Conservation (phyloP, 1,284 basidiomycete genomes). For the Trametes versicolor region DNA sequence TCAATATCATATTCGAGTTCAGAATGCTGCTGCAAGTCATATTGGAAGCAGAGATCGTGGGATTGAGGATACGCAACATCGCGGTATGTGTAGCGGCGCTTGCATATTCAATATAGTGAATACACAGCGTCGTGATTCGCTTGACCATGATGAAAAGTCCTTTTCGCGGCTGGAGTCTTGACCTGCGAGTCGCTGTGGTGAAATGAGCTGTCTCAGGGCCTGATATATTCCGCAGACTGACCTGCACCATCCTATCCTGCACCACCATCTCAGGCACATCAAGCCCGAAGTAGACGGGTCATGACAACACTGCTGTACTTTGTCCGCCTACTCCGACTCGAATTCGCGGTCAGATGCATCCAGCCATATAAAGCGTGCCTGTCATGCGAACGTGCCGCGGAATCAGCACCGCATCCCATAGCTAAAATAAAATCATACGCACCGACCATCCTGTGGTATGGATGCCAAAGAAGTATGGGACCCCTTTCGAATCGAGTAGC, state of each 20-base stretch:
- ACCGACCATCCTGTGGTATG: slow-evolving; percentile 24
- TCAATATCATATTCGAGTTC: neutral
- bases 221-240: too few relatives aligned
- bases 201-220: too few relatives aligned
- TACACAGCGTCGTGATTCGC: too few relatives aligned
- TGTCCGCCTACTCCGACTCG: slow-evolving; percentile 1
- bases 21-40: neutral
- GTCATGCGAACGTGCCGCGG: neutral
- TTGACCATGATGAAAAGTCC: too few relatives aligned
- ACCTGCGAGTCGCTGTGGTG: too few relatives aligned
- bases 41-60: neutral
- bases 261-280: neutral
- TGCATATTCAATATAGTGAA: neutral
- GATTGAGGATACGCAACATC: too few relatives aligned
- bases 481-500: neutral
- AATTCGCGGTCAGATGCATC: neutral
- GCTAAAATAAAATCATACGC: neutral
- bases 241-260: too few relatives aligned
- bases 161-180: too few relatives aligned
- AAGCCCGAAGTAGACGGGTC: slow-evolving; percentile 10
- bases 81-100: neutral
- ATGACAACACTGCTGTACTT: neutral
- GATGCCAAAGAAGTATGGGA: slow-evolving; percentile 19
- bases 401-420: neutral
- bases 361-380: slow-evolving; percentile 28